Evolutionary conservation across 768 basidiomycete genomes (phyloP), one percentile per base, ranked within the genome.

Genomic region (Fistulinella prunicolor): DNA sequence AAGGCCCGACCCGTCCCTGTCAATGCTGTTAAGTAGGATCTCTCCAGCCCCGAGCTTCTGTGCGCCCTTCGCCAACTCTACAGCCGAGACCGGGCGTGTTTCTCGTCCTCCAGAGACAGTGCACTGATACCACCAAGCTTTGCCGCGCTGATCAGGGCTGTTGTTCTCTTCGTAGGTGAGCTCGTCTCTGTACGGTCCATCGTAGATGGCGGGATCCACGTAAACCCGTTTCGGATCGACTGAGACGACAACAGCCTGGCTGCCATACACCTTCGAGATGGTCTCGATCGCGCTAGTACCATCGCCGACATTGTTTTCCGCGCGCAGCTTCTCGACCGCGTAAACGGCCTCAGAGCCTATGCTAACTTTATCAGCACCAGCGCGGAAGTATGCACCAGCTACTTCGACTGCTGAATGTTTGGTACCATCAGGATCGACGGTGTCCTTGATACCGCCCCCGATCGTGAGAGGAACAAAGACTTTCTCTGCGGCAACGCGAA

Each of bases 71-170:
- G 89, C 91, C n/a, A 99, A 82, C 68, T 98, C 85, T 19, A 91
- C 82, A 36, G 84, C 95, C 13, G 95, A 96, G 26, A 99, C 70
- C 29, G 82, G 82, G 12, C 93, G 82, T 20, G 74, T 55, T 64
- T 93, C 88, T 24, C 96, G 83, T 13, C 96, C 96, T 32, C 96
- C 95, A 1, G 85, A 89, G 39, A 97, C 89, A 10, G 96, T 98
- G 68, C 96, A 98, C 64, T 94, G 93, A 68, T 99, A 99, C 96
- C 95, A 98, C 94, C 96, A 98, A 36, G 83, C 85, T 62, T 81
- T 84, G 36, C 81, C 84, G 44, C 76, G 70, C 54, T 87, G 87
- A 48, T 73, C 79, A 8, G 71, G 64, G 8, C 69, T 68, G 48
- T 75, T 73, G 3, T 70, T 64, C 46, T 65, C 68, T 29, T 71